Evolutionary conservation across 2,329 filamentous ascomycete species (phyloP), one percentile per base, ranked within the genome.

Genomic region (Colletotrichum euphorbiae): DNA sequence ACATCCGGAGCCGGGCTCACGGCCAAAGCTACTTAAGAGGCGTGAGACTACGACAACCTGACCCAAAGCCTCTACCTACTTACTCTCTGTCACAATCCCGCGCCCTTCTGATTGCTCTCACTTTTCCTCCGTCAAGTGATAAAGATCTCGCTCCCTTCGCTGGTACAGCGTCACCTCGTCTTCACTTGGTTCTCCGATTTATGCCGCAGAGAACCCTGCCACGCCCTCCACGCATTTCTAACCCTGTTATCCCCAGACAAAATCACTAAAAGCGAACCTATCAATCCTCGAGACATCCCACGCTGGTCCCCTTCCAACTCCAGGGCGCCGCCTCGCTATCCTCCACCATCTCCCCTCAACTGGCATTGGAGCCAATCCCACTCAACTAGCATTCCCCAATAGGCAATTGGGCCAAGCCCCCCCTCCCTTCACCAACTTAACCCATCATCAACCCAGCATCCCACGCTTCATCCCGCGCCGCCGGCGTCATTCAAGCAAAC

Each of bases 391-490:
- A 19, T 54, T 48, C 70, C 69, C 55, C 64, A 71, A 55, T 71
- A 71, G 70, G 70, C 67, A 71, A 61, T 71, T 67, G 33, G 57
- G 51, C 59, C 67, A 69, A 71, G 69, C 70, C 67, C 59, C 28
- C 54, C 42, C 51, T 64, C 45, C 54, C 42, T 54, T 64, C 45
- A 69, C 60, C 50, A 64, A 62, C 66, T 55, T 59, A 48, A 59
- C 46, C 59, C 58, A 42, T 55, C 54, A 52, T 33, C 69, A 69
- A 69, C 54, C 57, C 58, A 67, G 69, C 74, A 75, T 75, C 74
- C 74, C 75, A 72, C 72, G 70, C 60, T 65, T 62, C 75, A 78
- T 79, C 78, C 79, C 78, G 77, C 79, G 74, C 73, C 69, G 54
- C 63, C 74, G 65, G 69, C 71, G 67, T 74, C 71, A 73, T 74